Evolutionary conservation across 1,284 basidiomycete species (phyloP), one percentile per base, ranked within the genome.

Genomic region (Peniophora sp.): DNA sequence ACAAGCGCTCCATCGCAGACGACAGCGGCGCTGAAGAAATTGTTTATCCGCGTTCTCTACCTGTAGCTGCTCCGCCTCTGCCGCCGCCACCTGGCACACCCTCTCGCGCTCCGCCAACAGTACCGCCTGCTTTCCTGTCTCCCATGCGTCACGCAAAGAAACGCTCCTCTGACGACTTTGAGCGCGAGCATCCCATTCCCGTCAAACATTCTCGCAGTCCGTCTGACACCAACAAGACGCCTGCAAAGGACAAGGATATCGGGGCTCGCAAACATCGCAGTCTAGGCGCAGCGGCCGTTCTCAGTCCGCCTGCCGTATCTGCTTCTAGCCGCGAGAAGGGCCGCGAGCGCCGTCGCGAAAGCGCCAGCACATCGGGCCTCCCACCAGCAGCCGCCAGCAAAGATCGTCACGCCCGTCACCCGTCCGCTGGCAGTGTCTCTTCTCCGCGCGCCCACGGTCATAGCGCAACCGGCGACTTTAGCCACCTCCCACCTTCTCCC

Each of bases 401-500:
- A 39, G 54, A 83, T 47, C 70, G 71, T 51, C 87, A 88, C 63
- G 65, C 72, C 22, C 73, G 83, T 58, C 86, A 88, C 57, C 68
- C 75, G 22, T 89, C 86, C 32, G 72, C 74, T 0, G 75, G 83
- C 48, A 58, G 60, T 51, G 67, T 68, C 35, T 64, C 68, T 58
- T 62, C 76, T 39, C 79, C 84, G 27, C 81, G 83, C 37, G 73
- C 75, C 46, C 78, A 79, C 54, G 27, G 27, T 32, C 27, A 32
- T 12, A 32, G 27, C 27, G 27, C 27, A 12, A 73, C 76, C 44
- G 79, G 81, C n/a, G 90, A 93, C 64, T 92, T 90, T 66, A 92
- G 91, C 0, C 89, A 92, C 63, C 72, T 94, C 2, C 91, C 91
- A 9, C 89, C 91, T 6, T 92, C 90, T 14, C 90, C 92, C 8